Base-by-base conservation (phyloP, 1,284 basidiomycete species). In the Gastroboletus turbinatus region DNA sequence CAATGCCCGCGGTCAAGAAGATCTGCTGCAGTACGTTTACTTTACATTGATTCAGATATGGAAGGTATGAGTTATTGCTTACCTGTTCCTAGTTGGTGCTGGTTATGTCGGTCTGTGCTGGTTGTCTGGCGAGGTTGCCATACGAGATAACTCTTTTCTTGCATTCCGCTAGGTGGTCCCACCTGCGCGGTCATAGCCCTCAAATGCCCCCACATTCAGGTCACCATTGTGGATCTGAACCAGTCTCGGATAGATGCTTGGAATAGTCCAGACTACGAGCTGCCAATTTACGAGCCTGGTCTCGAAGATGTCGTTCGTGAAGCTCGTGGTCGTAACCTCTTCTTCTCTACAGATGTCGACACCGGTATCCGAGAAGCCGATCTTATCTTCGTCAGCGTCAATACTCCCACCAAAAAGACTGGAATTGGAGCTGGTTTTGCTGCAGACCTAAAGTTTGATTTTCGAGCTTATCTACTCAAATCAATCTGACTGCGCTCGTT, bases 201-300 rank as follows among this genome's bases (percentile, higher is more conserved):
- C 69, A 94, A 92, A 74, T 96, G 95, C 76, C 95, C 96, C 52
- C 84, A 97, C 73, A 93, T 98, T 78, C 79, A 80, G 56, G 96
- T 98, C 72, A 98, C 93, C 69, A 99, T 99, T 69, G 96, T 98
- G 70, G 96, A 99, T 76, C 83, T 99, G 67, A 99, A 98, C 82
- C 83, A 96, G 70, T 81, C 87, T 57, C 91, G 97, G 61, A 88
- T 98, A 74, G 92, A 94, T 69, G 96, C 95, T 14, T 99, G 96
- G 96, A 99, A 99, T 79, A 85, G 82, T 71, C 65, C 78, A 33
- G 80, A 89, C 69, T 92, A 83, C 72, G 74, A 79, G 39, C 76
- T 94, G 27, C 94, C 94, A 44, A 98, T 99, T 73, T 99, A 97
- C 74, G 96, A 99, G 75, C 96, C 97, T 16, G 96, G 96, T 50